Evolutionary conservation across 2,329 filamentous ascomycete genomes (phyloP).

Genomic region (Aspergillus sp.): DNA sequence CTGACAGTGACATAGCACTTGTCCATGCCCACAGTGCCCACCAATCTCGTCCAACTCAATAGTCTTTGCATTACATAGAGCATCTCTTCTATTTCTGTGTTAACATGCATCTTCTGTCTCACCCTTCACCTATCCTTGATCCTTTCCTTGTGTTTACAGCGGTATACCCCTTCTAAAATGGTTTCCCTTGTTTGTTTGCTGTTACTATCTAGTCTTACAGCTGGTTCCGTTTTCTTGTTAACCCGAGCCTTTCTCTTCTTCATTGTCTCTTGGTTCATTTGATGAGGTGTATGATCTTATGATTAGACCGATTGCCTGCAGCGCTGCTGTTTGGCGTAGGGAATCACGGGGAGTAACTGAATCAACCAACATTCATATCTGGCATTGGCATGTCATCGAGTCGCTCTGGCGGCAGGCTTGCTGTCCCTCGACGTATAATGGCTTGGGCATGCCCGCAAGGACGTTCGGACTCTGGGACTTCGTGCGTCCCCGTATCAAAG

Average conservation of each 20-base stretch:
- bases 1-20: constrained; percentile 33
- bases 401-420: too few species aligned
- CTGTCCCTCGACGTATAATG: too few species aligned
- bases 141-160: constrained; percentile 26
- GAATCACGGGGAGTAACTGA: not conserved
- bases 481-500: too few species aligned
- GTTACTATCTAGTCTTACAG: constrained; percentile 13
- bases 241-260: constrained; percentile 7
- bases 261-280: constrained; percentile 8
- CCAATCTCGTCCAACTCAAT: constrained; percentile 16
- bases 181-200: constrained; percentile 20
- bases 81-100: constrained; percentile 1
- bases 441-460: too few species aligned
- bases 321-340: not conserved
- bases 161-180: constrained; percentile 31
- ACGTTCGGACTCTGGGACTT: too few species aligned
- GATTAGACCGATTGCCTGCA: constrained; percentile 3
- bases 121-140: constrained; percentile 2
- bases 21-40: constrained; percentile 41
- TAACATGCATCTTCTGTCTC: constrained; percentile 1
- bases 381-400: too few species aligned
- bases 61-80: constrained; percentile 7
- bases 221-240: constrained; percentile 8
- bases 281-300: constrained; percentile 19
- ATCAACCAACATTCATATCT: not conserved